Evolutionary conservation across 2,329 filamentous ascomycete genomes (phyloP), one percentile per base, ranked within the genome.

Genomic region (Onygenales sp.): DNA sequence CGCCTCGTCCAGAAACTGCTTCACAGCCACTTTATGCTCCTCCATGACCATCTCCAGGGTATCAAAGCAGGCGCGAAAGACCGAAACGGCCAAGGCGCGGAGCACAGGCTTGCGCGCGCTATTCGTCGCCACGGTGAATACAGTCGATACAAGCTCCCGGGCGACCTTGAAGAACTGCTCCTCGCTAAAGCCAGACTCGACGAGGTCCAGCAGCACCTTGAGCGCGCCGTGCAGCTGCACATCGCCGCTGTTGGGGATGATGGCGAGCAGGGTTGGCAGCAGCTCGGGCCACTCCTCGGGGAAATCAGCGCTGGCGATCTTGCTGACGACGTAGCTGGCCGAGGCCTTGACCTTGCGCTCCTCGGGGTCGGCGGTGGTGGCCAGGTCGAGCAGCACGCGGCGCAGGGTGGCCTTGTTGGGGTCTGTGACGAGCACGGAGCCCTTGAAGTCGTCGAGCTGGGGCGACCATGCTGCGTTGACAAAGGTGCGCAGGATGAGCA

Each of bases 31-130:
- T 64, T 88, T 87, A 71, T 97, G 88, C 61, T 95, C 89, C 60
- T 95, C 91, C 77, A 95, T 87, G 60, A 97, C 87, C 82, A 96
- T 95, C 72, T 97, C 90, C 74, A 98, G 82, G 54, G 93, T 88
- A 67, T 97, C 90, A 68, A 98, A 95, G 71, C 89, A 95, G 48
- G 84, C 84, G 54, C 89, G 82, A 76, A 97, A 95, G 54, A 96
- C 88, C 42, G 87, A 89, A 43, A 97, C 86, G 41, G 93, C 88
- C 60, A 97, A 77, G 33, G 90, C 89, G 57, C 93, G 82, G 55
- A 95, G 76, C 55, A 83, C 82, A 8, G 86, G 79, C 66, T 88
- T 90, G 61, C 88, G 83, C 57, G 78, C 78, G 55, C 86, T 81
- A 66, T 87, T 87, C 54, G 87, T 78, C 11, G 91, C 89, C 39